These are phyloP conservation scores for Aspergillus fumigatiaffinis DNA, from an alignment of 2,329 filamentous ascomycete genomes.

Conservation along the genomic window DNA sequence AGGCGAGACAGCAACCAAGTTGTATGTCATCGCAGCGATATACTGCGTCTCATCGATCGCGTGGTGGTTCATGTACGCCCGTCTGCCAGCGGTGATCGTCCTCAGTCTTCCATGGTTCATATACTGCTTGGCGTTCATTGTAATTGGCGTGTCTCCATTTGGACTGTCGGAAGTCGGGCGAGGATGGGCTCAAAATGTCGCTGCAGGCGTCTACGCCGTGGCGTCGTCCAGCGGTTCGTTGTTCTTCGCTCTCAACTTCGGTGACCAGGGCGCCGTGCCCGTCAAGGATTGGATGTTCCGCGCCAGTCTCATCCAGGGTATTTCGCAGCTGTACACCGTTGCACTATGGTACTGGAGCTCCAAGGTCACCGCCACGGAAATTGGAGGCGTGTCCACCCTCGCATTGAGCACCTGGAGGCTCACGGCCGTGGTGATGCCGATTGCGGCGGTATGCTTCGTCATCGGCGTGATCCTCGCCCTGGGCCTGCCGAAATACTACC, in stretches of 20 bases:
- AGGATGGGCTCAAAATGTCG: slow-evolving; percentile 56
- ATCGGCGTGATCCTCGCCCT: slow-evolving; percentile 53
- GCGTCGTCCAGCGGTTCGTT: slow-evolving; percentile 60
- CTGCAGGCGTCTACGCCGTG: slow-evolving; percentile 57
- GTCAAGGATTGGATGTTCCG: slow-evolving; percentile 62
- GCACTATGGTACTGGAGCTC: slow-evolving; percentile 64
- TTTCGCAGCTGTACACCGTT: slow-evolving; percentile 61
- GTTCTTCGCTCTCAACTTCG: slow-evolving; percentile 64
- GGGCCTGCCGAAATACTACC: slow-evolving; percentile 63
- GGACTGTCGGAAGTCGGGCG: slow-evolving; percentile 34
- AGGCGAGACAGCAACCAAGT: slow-evolving; percentile 54
- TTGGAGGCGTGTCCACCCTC: background rate
- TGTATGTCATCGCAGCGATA: slow-evolving; percentile 59
- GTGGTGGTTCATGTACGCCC: slow-evolving; percentile 61
- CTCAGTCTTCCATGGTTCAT: slow-evolving; percentile 58
- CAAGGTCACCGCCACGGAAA: slow-evolving; percentile 41
- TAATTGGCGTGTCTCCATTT: slow-evolving; percentile 58
- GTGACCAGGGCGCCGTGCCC: slow-evolving; percentile 58
- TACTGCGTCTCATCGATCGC: slow-evolving; percentile 55
- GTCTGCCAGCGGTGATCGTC: slow-evolving; percentile 52
- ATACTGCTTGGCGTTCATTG: slow-evolving; percentile 59
- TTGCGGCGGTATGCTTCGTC: slow-evolving; percentile 53
- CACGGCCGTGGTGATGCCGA: slow-evolving; percentile 52
- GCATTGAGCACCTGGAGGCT: slow-evolving; percentile 17
- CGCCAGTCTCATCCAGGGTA: slow-evolving; percentile 63